Evolutionary conservation across 2,329 filamentous ascomycete species (phyloP).

Genomic region (Aspergillus fischeri): DNA sequence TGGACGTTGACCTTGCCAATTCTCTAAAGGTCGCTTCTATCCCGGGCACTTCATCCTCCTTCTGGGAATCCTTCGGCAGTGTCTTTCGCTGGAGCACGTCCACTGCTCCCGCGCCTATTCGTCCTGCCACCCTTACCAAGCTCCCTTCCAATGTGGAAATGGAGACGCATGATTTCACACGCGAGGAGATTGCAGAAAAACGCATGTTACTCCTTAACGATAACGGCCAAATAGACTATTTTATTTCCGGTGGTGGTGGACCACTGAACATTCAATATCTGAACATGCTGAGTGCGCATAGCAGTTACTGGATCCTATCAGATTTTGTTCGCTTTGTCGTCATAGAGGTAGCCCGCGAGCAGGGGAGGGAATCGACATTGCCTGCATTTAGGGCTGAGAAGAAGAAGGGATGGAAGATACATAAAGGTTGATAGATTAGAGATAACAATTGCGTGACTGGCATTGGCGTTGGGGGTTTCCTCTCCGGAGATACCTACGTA

Average conservation of each 20-base stretch:
- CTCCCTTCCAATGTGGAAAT: slow-evolving; percentile 75
- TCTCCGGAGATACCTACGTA: neutral
- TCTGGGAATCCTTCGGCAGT: slow-evolving; percentile 62
- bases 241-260: slow-evolving; percentile 75
- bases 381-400: slow-evolving; percentile 52
- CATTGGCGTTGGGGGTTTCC: neutral
- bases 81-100: slow-evolving; percentile 55
- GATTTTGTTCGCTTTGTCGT: slow-evolving; percentile 92
- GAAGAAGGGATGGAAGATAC: slow-evolving; percentile 49
- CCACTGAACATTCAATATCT: slow-evolving; percentile 92
- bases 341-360: slow-evolving; percentile 73
- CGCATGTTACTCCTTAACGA: slow-evolving; percentile 87
- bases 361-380: slow-evolving; percentile 60
- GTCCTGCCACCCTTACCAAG: slow-evolving; percentile 55
- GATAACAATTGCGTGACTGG: neutral
- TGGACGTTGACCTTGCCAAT: slow-evolving; percentile 75
- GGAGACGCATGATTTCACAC: slow-evolving; percentile 89
- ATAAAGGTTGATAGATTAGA: slow-evolving; percentile 19
- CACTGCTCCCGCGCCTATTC: slow-evolving; percentile 54
- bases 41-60: slow-evolving; percentile 64
- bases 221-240: slow-evolving; percentile 93
- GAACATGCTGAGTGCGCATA: slow-evolving; percentile 94
- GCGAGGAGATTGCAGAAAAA: slow-evolving; percentile 87
- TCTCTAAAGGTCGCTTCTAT: slow-evolving; percentile 74
- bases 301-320: slow-evolving; percentile 82